Evolutionary conservation across 192 early-diverging fungal genomes (phyloP), one percentile per base, ranked within the genome.

Genomic region (Martensiomyces pterosporus): DNA sequence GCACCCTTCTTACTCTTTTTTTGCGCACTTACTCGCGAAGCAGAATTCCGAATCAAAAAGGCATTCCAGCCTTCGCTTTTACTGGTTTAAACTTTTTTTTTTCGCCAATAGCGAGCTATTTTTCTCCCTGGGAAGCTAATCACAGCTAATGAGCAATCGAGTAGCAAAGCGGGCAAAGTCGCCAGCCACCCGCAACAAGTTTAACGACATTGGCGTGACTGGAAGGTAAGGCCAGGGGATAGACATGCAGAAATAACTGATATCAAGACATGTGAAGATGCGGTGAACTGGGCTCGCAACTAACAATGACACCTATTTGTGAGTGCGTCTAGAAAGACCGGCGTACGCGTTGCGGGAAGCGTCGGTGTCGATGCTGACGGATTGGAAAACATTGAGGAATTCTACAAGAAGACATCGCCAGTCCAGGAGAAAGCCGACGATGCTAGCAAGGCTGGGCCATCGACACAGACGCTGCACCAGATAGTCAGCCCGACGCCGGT

Each of bases 371-470:
- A 71, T 44, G 49, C 55, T 0, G 67, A 71, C 18, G 67, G 67
- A 17, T 19, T 71, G 35, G 67, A 71, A 16, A 71, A 71, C 34
- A 60, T 71, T 13, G 67, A 59, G 18, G 67, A 63, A 56, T 71
- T 71, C 37, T 71, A 64, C 49, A 51, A 59, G 37, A 50, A 59
- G 23, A 71, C 67, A 13, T 55, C 67, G 43, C 67, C 67, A 13
- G 38, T 18, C 9, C 42, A 55, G 15, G 44, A 47, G 14, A 25
- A 39, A 10, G 40, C 24, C 0, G 22, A 24, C 9, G 10, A 40
- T 12, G 33, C 24, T 0, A 59, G 45, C 2, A 32, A 17, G 19
- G 15, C 29, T 27, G 49, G 40, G 29, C 9, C 41, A 14, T n/a
- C 58, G 18, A 66, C 49, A 18, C 46, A 47, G 10, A 41, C 66